Conservation (phyloP, 257 asterid species). For the Primulina eburnea region DNA sequence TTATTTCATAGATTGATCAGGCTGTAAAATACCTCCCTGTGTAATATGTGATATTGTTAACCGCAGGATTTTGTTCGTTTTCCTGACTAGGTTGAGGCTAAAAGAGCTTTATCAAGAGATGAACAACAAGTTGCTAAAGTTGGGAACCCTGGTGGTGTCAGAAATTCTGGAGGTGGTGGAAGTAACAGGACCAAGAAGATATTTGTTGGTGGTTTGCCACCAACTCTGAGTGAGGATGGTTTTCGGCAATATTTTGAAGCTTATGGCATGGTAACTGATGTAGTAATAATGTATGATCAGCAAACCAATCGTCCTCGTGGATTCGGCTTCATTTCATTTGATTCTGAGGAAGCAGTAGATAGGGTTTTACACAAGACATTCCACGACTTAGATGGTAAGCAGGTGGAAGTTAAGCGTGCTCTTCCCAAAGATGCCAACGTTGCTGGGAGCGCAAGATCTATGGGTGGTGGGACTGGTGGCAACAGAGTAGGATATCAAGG, state of each 20-base stretch:
- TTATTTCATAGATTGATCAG: not conserved
- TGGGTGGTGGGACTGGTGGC: constrained; percentile 55
- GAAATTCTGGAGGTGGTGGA: constrained; percentile 63
- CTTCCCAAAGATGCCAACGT: constrained; percentile 84
- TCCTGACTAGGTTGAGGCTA: constrained; percentile 72
- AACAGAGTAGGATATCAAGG: constrained; percentile 63
- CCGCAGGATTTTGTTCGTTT: constrained; percentile 6
- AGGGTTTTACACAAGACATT: constrained; percentile 82
- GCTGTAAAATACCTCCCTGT: not conserved
- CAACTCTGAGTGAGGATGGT: constrained; percentile 70
- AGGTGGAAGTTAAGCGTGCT: constrained; percentile 93
- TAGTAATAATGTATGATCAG: constrained; percentile 86
- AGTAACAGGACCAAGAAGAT: constrained; percentile 74
- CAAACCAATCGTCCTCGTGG: constrained; percentile 96
- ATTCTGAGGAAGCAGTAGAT: constrained; percentile 90
- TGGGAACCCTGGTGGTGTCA: constrained; percentile 55
- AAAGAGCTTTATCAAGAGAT: constrained; percentile 89
- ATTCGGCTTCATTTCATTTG: constrained; percentile 84
- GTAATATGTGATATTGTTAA: not conserved
- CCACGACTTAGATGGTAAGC: constrained; percentile 82
- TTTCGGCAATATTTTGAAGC: constrained; percentile 75
- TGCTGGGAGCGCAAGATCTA: constrained; percentile 65
- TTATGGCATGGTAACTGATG: constrained; percentile 79
- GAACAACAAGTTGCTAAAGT: constrained; percentile 75
- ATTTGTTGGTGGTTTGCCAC: constrained; percentile 89